These are phyloP conservation scores for Aspergillus calidoustus DNA, from an alignment of 2,329 filamentous ascomycete genomes.

Conservation along the genomic window DNA sequence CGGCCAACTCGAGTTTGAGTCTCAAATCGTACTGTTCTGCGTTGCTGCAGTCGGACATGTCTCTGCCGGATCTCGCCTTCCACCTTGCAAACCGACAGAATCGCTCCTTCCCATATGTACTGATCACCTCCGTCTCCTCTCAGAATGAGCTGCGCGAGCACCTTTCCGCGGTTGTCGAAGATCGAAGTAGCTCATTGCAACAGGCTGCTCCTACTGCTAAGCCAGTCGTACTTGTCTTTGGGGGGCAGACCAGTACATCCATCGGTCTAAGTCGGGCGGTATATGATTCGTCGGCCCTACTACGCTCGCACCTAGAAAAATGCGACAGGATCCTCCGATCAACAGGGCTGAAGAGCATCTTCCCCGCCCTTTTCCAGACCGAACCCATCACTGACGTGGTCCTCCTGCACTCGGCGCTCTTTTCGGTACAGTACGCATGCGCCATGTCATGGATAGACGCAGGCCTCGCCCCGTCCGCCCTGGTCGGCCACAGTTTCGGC, in stretches of 20 bases:
- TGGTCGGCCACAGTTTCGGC: conserved; percentile 48
- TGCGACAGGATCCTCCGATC: neutral
- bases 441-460: conserved; percentile 45
- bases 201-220: neutral
- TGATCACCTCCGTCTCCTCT: neutral
- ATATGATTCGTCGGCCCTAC: neutral
- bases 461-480: conserved; percentile 35
- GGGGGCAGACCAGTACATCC: neutral
- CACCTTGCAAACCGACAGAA: neutral
- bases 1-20: neutral
- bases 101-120: neutral
- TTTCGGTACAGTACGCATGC: conserved; percentile 45
- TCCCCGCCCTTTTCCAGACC: conserved; percentile 35
- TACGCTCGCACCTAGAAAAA: conserved; percentile 34
- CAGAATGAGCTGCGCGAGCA: neutral
- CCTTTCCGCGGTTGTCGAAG: neutral
- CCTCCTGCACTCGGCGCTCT: conserved; percentile 42
- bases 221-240: conserved; percentile 13
- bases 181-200: neutral
- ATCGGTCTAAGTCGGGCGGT: neutral
- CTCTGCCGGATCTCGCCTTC: neutral
- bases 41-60: neutral
- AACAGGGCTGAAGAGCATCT: conserved; percentile 39
- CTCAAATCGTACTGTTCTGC: neutral
- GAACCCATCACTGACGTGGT: conserved; percentile 25